Conservation (phyloP, 2,329 filamentous ascomycete species). For the Hypocrella siamensis region DNA sequence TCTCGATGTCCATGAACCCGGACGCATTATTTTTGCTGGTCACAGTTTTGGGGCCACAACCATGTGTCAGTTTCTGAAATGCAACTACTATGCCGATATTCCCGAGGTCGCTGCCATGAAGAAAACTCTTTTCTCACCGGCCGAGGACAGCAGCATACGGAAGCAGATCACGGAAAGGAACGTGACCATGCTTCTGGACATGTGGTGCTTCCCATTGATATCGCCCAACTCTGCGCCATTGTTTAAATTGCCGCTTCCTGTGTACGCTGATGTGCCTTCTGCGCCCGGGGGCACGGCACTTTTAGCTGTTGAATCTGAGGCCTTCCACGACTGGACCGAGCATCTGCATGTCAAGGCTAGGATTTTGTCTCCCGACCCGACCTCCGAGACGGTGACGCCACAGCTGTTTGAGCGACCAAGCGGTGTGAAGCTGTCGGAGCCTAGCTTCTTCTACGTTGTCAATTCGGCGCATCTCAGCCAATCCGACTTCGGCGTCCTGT, state of each 20-base stretch:
- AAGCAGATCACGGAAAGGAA: slow-evolving; percentile 53
- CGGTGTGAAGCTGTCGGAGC: slow-evolving; percentile 28
- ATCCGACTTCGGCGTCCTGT: slow-evolving; percentile 70
- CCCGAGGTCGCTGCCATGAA: slow-evolving; percentile 30
- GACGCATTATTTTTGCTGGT: slow-evolving; percentile 58
- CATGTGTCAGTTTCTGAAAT: slow-evolving; percentile 63
- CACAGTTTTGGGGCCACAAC: slow-evolving; percentile 73
- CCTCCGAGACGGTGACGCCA: slow-evolving; percentile 23
- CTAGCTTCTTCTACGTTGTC: slow-evolving; percentile 60
- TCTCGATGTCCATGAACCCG: slow-evolving; percentile 55
- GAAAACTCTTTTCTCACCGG: slow-evolving; percentile 46
- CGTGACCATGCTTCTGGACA: slow-evolving; percentile 56
- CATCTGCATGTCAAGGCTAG: slow-evolving; percentile 56
- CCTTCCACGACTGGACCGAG: slow-evolving; percentile 63
- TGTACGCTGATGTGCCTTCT: slow-evolving; percentile 36
- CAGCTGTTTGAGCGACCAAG: slow-evolving; percentile 24
- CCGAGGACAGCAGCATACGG: slow-evolving; percentile 36
- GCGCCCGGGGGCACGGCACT: slow-evolving; percentile 41
- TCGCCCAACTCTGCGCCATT: slow-evolving; percentile 47
- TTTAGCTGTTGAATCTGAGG: slow-evolving; percentile 58
- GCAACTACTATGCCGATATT: slow-evolving; percentile 48
- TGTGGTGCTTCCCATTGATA: slow-evolving; percentile 64
- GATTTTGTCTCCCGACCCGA: slow-evolving; percentile 42
- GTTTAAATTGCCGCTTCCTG: slow-evolving; percentile 57
- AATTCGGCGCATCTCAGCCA: slow-evolving; percentile 69